Evolutionary conservation across 2,329 filamentous ascomycete genomes (phyloP), one percentile per base, ranked within the genome.

Genomic region (Talaromyces piceae): DNA sequence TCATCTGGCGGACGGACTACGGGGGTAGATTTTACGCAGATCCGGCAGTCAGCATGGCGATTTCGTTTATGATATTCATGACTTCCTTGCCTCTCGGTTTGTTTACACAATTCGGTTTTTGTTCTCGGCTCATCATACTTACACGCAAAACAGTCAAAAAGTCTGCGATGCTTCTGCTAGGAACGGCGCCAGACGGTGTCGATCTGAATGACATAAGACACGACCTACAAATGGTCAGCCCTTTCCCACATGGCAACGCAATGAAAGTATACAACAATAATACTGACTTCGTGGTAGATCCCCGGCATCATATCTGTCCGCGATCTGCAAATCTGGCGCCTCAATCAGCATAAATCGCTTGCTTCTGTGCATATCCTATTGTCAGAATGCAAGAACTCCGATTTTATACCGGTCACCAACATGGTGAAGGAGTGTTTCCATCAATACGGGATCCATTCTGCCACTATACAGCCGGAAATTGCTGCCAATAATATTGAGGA

Each of bases 241-340:
- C 5, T 22, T 4, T 20, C 16, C 4, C 8, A 37, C 3, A 2
- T 37, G n/a, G 7, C 5, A 28, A n/a, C n/a, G n/a, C n/a, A n/a
- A n/a, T n/a, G n/a, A n/a, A n/a, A n/a, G n/a, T n/a, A n/a, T n/a
- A n/a, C n/a, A n/a, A n/a, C n/a, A n/a, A 23, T 4, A 33, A 4
- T 37, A 9, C 13, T 33, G 16, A 25, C 8, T 28, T 23, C 25
- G 56, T 65, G 22, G 9, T 22, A 27, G 22, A 65, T 46, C 22
- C 77, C 80, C 0, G 85, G 84, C 0, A 76, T 89, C 16, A 64
- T 79, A 18, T 82, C 82, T 0, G 76, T 89, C 12, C 84, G 88
- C 56, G 84, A 89, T 58, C 72, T 90, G 13, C 85, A 88, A 58
- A 79, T 88, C 55, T 90, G 87, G 86, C 77, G 81, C 2, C 74